Conservation (phyloP, 2,329 filamentous ascomycete species). For the Lachnellula subtilissima region DNA sequence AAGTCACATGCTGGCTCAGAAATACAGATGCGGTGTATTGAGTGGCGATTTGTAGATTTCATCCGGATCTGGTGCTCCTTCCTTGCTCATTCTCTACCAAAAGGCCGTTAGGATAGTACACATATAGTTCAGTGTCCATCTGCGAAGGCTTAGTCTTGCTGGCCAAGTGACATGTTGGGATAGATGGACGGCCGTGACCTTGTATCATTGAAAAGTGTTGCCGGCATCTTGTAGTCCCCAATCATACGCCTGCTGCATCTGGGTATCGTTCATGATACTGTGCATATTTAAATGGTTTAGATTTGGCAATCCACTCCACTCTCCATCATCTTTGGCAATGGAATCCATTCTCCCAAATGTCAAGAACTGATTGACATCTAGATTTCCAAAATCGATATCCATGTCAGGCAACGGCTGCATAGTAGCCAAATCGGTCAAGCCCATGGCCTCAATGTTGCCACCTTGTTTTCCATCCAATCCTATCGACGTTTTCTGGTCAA, state of each 20-base stretch:
- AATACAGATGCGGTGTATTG: too few species aligned
- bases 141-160: too few species aligned
- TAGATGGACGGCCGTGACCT: background rate
- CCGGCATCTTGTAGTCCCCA: background rate
- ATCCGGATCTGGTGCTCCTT: too few species aligned
- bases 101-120: too few species aligned
- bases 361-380: conserved; percentile 3
- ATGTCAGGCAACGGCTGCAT: conserved; percentile 5
- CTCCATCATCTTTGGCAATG: background rate
- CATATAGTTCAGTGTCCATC: too few species aligned
- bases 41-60: too few species aligned
- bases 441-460: conserved; percentile 1
- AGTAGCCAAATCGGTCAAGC: conserved; percentile 5
- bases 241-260: background rate
- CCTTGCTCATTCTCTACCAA: too few species aligned
- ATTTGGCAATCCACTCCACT: background rate
- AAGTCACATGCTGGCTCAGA: too few species aligned
- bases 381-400: conserved; percentile 4
- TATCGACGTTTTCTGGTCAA: background rate
- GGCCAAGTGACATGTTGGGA: too few species aligned
- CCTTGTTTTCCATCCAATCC: background rate
- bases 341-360: background rate
- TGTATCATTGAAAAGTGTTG: background rate
- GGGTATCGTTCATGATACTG: background rate
- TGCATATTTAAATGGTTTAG: background rate